Conservation (phyloP, 2,329 filamentous ascomycete species). For the Penicillium corylophilum region DNA sequence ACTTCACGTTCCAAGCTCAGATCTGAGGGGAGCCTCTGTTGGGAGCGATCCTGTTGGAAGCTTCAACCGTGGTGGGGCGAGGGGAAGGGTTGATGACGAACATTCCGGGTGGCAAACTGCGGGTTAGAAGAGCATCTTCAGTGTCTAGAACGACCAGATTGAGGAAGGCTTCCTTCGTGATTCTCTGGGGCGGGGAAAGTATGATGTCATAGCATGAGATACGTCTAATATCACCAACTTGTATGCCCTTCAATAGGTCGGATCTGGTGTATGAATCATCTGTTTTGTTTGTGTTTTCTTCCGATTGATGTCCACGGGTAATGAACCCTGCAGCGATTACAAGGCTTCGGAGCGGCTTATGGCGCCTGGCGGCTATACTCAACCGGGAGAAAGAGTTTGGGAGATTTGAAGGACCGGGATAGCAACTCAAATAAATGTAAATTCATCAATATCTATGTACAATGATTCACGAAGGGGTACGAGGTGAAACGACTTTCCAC, state of each 20-base stretch:
- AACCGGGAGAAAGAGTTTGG: not conserved
- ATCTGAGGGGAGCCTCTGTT: not conserved
- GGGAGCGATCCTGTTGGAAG: not conserved
- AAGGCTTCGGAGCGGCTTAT: not conserved
- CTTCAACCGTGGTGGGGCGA: not conserved
- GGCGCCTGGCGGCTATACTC: too few species aligned
- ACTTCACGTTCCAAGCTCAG: not conserved
- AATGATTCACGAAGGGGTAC: not conserved
- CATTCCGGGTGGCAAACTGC: not conserved
- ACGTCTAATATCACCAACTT: not conserved
- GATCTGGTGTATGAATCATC: not conserved
- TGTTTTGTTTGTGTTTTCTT: not conserved
- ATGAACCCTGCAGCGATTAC: not conserved
- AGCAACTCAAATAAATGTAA: too few species aligned
- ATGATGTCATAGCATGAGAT: not conserved
- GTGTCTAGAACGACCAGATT: not conserved
- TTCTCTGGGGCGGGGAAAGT: not conserved
- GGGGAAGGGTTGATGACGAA: not conserved
- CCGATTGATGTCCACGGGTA: too few species aligned
- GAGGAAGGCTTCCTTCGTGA: not conserved
- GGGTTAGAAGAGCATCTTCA: not conserved
- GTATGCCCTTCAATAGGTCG: not conserved
- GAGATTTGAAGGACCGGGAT: not conserved
- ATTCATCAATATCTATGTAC: not conserved
- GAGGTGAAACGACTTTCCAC: not conserved